phyloP scores from a whole-genome alignment of 345 rosid species.

The Eucalyptus curtisii region DNA sequence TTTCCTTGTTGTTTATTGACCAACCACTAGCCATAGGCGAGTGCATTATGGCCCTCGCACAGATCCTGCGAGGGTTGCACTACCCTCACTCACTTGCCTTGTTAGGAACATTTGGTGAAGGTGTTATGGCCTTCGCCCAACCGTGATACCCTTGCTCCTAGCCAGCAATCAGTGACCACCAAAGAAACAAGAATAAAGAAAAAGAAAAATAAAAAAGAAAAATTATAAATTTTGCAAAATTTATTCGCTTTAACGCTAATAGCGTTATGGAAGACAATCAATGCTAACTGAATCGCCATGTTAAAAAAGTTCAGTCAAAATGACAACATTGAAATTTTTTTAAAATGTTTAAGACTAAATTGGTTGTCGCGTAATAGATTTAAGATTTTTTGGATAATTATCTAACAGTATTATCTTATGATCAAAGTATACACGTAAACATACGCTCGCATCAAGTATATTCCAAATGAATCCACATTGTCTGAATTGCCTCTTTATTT shows the following conservation, averaged over 20 bases:
- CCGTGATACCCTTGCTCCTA: accelerated
- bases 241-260: accelerated
- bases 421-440: accelerated
- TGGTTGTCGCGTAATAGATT: accelerated
- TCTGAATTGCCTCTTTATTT: not conserved
- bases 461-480: not conserved
- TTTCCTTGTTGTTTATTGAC: not conserved
- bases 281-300: accelerated
- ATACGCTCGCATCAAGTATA: not conserved
- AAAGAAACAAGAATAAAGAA: not conserved
- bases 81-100: accelerated
- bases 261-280: accelerated
- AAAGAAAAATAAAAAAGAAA: accelerated
- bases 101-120: accelerated
- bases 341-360: accelerated
- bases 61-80: accelerated
- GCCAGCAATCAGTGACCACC: accelerated
- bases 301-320: accelerated
- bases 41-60: accelerated
- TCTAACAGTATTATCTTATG: accelerated
- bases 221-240: not conserved
- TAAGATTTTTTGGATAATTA: accelerated
- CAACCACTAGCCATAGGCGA: accelerated
- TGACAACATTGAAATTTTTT: accelerated
- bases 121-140: accelerated